Conservation (phyloP, 1,139 yeast species). For the Scheffersomyces quercinus region DNA sequence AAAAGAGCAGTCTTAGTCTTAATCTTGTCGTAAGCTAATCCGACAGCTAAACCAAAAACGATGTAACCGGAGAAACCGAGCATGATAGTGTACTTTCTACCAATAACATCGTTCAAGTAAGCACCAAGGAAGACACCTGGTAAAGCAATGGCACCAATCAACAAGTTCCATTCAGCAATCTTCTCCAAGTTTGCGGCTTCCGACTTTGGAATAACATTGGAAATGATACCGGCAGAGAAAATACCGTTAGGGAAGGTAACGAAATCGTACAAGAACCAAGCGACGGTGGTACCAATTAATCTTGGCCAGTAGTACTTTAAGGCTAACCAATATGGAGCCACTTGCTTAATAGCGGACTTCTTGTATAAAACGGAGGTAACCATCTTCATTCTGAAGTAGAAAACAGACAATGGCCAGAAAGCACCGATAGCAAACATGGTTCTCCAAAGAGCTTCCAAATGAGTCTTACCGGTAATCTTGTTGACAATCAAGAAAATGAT, state of each 20-base stretch:
- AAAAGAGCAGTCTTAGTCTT: conserved; percentile 53
- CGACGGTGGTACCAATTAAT: conserved; percentile 55
- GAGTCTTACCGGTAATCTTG: conserved; percentile 49
- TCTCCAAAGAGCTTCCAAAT: conserved; percentile 66
- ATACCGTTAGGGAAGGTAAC: conserved; percentile 68
- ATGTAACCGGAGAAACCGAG: conserved; percentile 59
- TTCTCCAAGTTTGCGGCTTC: conserved; percentile 38
- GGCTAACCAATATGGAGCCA: conserved; percentile 56
- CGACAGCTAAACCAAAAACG: conserved; percentile 60
- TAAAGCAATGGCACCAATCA: conserved; percentile 51
- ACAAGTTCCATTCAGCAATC: conserved; percentile 60
- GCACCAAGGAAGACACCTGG: conserved; percentile 67
- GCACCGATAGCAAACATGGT: conserved; percentile 74
- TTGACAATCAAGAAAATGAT: conserved; percentile 66
- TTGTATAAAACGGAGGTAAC: conserved; percentile 62
- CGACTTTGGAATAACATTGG: conserved; percentile 38
- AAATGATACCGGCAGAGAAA: conserved; percentile 54
- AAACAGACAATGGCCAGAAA: conserved; percentile 71
- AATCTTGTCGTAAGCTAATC: conserved; percentile 52
- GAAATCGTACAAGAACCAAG: conserved; percentile 67
- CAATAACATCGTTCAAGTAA: conserved; percentile 50
- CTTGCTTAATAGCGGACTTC: conserved; percentile 48
- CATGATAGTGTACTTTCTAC: conserved; percentile 60
- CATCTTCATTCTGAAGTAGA: conserved; percentile 71
- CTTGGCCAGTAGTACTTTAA: conserved; percentile 57